Conservation (phyloP, 495 filamentous ascomycete genomes). For the Filosporella fistucella region DNA sequence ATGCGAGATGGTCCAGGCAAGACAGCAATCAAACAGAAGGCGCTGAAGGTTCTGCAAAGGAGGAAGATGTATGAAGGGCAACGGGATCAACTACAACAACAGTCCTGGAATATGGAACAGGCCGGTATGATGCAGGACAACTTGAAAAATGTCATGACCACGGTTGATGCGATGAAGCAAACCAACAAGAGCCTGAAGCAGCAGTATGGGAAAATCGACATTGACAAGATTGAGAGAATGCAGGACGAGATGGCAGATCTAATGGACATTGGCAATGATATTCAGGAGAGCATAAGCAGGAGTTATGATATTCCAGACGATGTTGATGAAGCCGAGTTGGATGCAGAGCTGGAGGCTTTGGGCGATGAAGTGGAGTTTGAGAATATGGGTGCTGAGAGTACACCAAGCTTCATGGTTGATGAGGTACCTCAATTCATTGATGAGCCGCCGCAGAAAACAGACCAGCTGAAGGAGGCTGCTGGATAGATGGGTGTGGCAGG, state of each 20-base stretch:
- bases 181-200: constrained; percentile 91
- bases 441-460: constrained; percentile 58
- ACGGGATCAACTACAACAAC: constrained; percentile 89
- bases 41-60: constrained; percentile 91
- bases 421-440: constrained; percentile 90
- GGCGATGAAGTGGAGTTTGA: constrained; percentile 86
- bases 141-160: constrained; percentile 97
- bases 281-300: constrained; percentile 90
- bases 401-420: constrained; percentile 87
- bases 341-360: constrained; percentile 92
- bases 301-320: constrained; percentile 97
- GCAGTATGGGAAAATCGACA: constrained; percentile 95
- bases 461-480: constrained; percentile 78
- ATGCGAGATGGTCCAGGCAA: constrained; percentile 98
- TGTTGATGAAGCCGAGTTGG: constrained; percentile 95
- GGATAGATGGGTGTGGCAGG: no score
- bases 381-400: constrained; percentile 49
- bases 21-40: constrained; percentile 86
- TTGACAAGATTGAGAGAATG: constrained; percentile 95
- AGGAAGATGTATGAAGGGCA: constrained; percentile 94
- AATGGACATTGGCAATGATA: constrained; percentile 97
- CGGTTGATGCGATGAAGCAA: constrained; percentile 93
- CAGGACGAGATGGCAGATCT: constrained; percentile 99
- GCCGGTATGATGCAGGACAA: constrained; percentile 99
- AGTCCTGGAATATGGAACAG: constrained; percentile 99